Conservation (phyloP, 2,329 filamentous ascomycete species). For the Colletotrichum sp. region DNA sequence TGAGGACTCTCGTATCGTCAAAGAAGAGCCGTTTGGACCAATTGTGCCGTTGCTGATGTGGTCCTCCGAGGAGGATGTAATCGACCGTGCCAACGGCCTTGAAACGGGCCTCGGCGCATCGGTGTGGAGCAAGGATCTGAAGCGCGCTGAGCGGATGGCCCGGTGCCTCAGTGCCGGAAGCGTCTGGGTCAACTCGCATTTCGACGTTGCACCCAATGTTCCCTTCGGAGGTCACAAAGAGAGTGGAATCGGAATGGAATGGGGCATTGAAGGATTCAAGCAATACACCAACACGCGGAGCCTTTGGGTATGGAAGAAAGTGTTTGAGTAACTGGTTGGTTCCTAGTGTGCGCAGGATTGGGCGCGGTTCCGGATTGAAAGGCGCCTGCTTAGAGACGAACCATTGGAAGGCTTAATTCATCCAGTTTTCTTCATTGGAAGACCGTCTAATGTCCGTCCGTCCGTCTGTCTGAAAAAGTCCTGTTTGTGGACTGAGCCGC, state of each 20-base stretch:
- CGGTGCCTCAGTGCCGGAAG: conserved; percentile 60
- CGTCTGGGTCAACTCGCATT: conserved; percentile 64
- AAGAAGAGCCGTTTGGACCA: conserved; percentile 59
- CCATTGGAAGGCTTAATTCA: not conserved
- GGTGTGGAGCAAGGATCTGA: conserved; percentile 60
- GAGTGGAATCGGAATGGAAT: conserved; percentile 56
- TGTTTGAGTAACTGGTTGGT: conserved; percentile 15
- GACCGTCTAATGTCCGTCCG: not conserved
- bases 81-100: conserved; percentile 58
- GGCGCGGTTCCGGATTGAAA: not conserved
- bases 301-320: conserved; percentile 29
- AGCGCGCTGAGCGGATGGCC: conserved; percentile 56
- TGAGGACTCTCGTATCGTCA: conserved; percentile 59
- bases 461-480: not conserved
- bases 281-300: conserved; percentile 34
- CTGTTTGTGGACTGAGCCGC: not conserved
- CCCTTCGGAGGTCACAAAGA: conserved; percentile 58
- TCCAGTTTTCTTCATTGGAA: not conserved
- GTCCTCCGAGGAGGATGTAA: conserved; percentile 64
- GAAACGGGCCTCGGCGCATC: conserved; percentile 61
- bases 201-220: conserved; percentile 39
- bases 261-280: conserved; percentile 42
- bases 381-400: not conserved
- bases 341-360: not conserved
- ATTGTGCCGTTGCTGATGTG: conserved; percentile 68